phyloP scores from a whole-genome alignment of 2,329 filamentous ascomycete genomes.

The Pseudocercospora ulei region DNA sequence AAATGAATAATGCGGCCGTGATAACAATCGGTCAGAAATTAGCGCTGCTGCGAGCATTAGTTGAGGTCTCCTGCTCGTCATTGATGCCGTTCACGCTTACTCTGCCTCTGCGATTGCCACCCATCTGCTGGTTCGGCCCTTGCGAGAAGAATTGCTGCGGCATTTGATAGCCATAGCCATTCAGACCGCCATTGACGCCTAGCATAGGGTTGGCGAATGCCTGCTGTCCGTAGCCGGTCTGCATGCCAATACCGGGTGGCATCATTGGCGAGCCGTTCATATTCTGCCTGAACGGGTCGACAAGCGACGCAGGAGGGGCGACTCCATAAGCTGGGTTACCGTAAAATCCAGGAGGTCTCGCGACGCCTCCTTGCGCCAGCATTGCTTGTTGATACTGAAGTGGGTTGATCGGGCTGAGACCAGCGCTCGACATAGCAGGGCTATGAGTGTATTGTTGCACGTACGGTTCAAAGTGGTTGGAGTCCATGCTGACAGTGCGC shows the following conservation, averaged over 20 bases:
- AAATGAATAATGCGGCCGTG: neutral
- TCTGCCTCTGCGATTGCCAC: conserved; percentile 21
- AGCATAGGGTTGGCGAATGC: conserved; percentile 26
- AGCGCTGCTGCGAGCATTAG: neutral
- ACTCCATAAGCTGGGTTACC: conserved; percentile 25
- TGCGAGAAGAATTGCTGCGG: conserved; percentile 22
- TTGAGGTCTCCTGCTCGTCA: neutral
- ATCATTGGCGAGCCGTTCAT: conserved; percentile 36
- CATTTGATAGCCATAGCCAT: conserved; percentile 27
- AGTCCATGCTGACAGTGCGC: conserved; percentile 44
- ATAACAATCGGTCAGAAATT: conserved; percentile 2
- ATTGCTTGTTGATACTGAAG: conserved; percentile 51
- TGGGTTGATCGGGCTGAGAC: conserved; percentile 34
- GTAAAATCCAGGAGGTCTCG: conserved; percentile 31
- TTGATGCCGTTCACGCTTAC: conserved; percentile 11
- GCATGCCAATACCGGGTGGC: conserved; percentile 34
- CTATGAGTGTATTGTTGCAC: conserved; percentile 36
- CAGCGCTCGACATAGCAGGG: conserved; percentile 33
- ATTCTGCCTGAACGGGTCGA: conserved; percentile 39
- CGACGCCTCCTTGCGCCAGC: conserved; percentile 37
- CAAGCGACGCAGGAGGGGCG: conserved; percentile 26
- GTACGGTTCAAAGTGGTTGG: conserved; percentile 42
- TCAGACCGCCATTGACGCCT: conserved; percentile 26
- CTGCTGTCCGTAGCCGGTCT: conserved; percentile 27
- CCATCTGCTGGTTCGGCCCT: conserved; percentile 22